A percentile compares a stretch with the other conserved stretches of the same genome.
These are phyloP conservation scores for Aspergillus sp. DNA, from an alignment of 2,329 filamentous ascomycete species.

Conservation along the genomic window DNA sequence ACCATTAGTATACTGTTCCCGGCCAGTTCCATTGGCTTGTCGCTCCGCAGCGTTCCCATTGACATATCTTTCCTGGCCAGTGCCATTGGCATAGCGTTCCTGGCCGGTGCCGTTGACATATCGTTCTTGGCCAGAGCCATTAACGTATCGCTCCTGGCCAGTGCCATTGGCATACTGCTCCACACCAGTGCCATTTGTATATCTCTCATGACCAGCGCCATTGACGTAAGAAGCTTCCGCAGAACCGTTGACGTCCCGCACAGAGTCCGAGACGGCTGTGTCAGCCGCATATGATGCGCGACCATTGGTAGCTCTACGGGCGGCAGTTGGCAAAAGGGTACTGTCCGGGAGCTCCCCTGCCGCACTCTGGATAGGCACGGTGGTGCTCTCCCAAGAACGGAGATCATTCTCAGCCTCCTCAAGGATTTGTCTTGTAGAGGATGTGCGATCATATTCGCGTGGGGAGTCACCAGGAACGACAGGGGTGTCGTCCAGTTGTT, in stretches of 20 bases:
- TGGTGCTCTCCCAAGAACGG: constrained; percentile 66
- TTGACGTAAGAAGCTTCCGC: constrained; percentile 4
- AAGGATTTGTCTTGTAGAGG: constrained; percentile 77
- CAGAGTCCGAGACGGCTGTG: constrained; percentile 3
- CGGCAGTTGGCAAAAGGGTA: constrained; percentile 37
- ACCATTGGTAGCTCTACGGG: constrained; percentile 13
- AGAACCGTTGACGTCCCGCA: constrained; percentile 6
- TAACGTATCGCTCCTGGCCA: neutral
- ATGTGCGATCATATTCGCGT: constrained; percentile 64
- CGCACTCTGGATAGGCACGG: constrained; percentile 57
- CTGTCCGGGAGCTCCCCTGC: constrained; percentile 51
- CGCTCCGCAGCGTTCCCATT: neutral
- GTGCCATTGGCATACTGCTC: neutral
- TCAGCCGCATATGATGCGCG: neutral
- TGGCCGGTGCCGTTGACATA: neutral
- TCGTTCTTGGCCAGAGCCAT: neutral
- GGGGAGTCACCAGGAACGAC: constrained; percentile 82
- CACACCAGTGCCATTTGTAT: neutral
- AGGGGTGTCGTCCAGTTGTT: constrained; percentile 84
- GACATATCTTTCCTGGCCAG: neutral
- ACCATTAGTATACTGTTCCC: neutral
- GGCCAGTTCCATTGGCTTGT: no score
- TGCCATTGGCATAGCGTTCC: neutral
- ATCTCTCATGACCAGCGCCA: neutral
- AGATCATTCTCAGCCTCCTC: constrained; percentile 92